Base-by-base conservation (phyloP, 2,329 filamentous ascomycete genomes). In the Pleochaeta shiraiana region DNA sequence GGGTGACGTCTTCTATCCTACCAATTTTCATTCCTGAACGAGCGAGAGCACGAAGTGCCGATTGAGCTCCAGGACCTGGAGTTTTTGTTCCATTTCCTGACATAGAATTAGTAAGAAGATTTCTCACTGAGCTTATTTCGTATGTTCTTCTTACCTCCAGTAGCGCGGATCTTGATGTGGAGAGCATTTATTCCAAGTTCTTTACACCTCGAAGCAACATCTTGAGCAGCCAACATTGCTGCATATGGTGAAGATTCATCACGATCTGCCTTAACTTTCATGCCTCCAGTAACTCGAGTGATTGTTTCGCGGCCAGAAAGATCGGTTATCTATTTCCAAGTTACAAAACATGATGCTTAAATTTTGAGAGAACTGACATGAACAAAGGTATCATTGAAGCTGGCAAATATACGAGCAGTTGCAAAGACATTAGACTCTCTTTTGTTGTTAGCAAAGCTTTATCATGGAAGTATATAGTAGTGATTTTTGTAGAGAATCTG, bases 211-310 rank as follows among this genome's bases (percentile, higher is more conserved):
- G 83, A 81, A 75, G 93, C 93, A 76, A 95, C 90, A 78, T 95
- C 91, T 84, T 98, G 93, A 71, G 93, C 93, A 80, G 93, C 93
- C 88, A 98, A 91, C 93, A 98, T 98, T 81, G 93, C 93, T 75
- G 93, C 93, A 84, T 98, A 98, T 74, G 93, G 93, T 72, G 93
- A 97, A 75, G 92, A 97, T 84, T 98, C 93, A 82, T 98, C 93
- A 84, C 93, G 92, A 77, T 98, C 91, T 79, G 91, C 91, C 88
- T 98, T 98, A 85, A 98, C 93, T 85, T 98, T 98, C 93, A 98
- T 98, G 77, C 95, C 95, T 82, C 95, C 93, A 75, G 95, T 98
- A 73, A 98, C 92, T 89, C 93, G 91, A 85, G 85, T 89, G 83
- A 98, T 96, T 81, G 95, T 98, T 88, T 98, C 93, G 81, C 93